Conservation (phyloP, 108 stramenopile species). For the Fistulifera pelliculosa region DNA sequence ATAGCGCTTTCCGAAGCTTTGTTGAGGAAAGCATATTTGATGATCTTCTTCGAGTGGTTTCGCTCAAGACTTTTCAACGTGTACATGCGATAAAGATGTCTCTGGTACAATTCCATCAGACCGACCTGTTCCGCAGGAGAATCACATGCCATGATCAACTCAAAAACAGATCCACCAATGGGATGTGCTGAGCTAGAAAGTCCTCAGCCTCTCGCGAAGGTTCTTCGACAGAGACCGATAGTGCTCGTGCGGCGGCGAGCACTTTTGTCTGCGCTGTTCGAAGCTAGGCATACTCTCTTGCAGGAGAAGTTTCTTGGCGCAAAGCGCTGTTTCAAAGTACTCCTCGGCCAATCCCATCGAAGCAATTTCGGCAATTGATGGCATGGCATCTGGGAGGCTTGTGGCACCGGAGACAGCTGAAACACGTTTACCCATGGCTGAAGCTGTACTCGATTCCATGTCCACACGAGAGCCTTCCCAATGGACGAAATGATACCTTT, state of each 20-base stretch:
- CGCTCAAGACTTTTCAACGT: conserved; percentile 54
- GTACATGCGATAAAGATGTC: conserved; percentile 79
- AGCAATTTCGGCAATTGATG: conserved; percentile 89
- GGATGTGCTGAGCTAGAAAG: conserved; percentile 66
- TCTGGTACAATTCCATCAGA: conserved; percentile 75
- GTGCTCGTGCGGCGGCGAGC: conserved; percentile 35
- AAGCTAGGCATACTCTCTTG: conserved; percentile 89
- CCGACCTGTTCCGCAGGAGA: conserved; percentile 44
- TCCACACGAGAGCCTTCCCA: conserved; percentile 57
- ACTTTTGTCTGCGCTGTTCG: conserved; percentile 60
- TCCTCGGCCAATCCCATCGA: conserved; percentile 68
- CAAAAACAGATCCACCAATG: conserved; percentile 84
- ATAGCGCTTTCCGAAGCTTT: conserved; percentile 65
- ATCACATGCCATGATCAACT: conserved; percentile 40
- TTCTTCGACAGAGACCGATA: conserved; percentile 23
- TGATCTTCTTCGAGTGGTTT: conserved; percentile 26
- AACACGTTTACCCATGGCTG: conserved; percentile 25
- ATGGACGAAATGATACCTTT: conserved; percentile 77
- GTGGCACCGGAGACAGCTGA: conserved; percentile 71
- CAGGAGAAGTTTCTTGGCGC: conserved; percentile 83
- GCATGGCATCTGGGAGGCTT: conserved; percentile 63
- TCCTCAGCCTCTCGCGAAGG: conserved; percentile 36
- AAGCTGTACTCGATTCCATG: conserved; percentile 30
- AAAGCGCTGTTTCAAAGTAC: conserved; percentile 71
- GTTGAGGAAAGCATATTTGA: conserved; percentile 69